Conservation (phyloP, 2,329 filamentous ascomycete species). For the Cladosporium sp. region DNA sequence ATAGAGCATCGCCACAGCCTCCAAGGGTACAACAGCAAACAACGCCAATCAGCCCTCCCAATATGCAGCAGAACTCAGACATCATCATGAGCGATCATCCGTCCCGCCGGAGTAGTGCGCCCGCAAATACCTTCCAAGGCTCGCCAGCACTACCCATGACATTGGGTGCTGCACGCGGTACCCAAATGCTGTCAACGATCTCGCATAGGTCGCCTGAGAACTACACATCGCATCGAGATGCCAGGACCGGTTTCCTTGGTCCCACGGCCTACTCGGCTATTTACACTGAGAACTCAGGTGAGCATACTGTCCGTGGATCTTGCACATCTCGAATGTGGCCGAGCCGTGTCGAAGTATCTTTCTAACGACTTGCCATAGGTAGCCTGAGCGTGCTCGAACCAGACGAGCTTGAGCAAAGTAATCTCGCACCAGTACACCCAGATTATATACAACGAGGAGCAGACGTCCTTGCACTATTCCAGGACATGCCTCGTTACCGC, state of each 20-base stretch:
- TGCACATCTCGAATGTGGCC: neutral
- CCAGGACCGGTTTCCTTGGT: conserved; percentile 30
- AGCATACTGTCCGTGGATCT: neutral
- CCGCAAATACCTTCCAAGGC: neutral
- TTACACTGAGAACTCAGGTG: conserved; percentile 28
- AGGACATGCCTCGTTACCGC: conserved; percentile 29
- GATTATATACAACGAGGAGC: conserved; percentile 32
- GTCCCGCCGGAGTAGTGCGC: neutral
- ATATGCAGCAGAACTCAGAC: neutral
- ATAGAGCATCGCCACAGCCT: neutral
- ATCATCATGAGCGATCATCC: neutral
- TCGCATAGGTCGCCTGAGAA: conserved; percentile 20
- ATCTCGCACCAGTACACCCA: conserved; percentile 23
- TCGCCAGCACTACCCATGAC: conserved; percentile 12
- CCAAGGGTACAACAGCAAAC: neutral
- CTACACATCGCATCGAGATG: conserved; percentile 24
- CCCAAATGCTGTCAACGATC: conserved; percentile 17
- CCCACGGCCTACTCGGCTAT: conserved; percentile 31
- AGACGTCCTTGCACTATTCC: conserved; percentile 29
- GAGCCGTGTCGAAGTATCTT: too few species aligned
- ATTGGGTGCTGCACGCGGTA: conserved; percentile 14
- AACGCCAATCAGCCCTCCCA: neutral
- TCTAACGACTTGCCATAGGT: too few species aligned
- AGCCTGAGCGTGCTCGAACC: conserved; percentile 22
- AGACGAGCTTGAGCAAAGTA: conserved; percentile 22